Base-by-base conservation (phyloP, 306 rosid genomes). In the Ochetophila trinervis region DNA sequence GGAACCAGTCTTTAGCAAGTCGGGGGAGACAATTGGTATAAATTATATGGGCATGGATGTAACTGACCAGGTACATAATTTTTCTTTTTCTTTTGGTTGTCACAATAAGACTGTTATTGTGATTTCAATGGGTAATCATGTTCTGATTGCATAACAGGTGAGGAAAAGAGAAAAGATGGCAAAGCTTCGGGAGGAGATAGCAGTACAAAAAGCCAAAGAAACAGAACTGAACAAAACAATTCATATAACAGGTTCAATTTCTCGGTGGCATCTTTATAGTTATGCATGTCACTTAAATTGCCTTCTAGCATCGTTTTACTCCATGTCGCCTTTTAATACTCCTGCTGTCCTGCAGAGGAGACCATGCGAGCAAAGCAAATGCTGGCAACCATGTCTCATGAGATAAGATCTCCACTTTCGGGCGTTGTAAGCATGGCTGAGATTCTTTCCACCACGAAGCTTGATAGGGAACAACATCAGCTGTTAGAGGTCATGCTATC, bases 361-460 rank as follows among this genome's bases (percentile, higher is more conserved):
- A 92, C 98, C 16, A 92, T 92, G 98, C 69, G 98, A 50, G 98
- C 98, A 49, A 92, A 92, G 77, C 98, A 92, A 82, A 85, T 92
- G 90, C 76, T 92, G 64, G 98, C 98, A 68, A 92, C 98, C 53
- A 92, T 92, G 98, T 89, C 98, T 53, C 98, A 92, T 71, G 98
- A 92, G 83, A 92, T 92, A 60, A 80, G 98, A 71, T 92, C 96
- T 27, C 98, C 96, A 23, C 77, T 92, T 6, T 82, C 96, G 40
- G 98, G 98, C 34, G 96, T 92, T 59, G 95, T 92, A 57, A 82
- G 96, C 86, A 92, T 92, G 91, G 90, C 96, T 66, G 96, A 92
- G 79, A 82, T 92, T 76, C 95, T 92, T 62, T 75, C 92, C 71
- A 84, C 84, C 70, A 83, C 98, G 20, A 92, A 76, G 74, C 96